Base-by-base conservation (phyloP, 2,329 filamentous ascomycete genomes). In the Gaeumannomyces sp. region DNA sequence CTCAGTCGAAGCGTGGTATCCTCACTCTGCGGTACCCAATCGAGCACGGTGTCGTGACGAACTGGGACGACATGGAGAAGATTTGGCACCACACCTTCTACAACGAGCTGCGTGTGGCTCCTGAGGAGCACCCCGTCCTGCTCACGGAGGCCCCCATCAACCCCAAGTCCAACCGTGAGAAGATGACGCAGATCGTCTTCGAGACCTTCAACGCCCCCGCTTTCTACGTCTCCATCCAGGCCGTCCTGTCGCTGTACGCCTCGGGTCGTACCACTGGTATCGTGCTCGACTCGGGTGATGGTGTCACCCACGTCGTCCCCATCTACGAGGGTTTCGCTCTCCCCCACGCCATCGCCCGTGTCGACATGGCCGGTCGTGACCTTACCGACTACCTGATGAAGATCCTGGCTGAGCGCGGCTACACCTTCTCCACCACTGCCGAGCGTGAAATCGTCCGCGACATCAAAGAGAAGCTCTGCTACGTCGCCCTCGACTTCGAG, bases 41-140 rank as follows among this genome's bases (percentile, higher is more conserved):
- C 80, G 95, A 99, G 89, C 95, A 99, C 89, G 95, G 95, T 95
- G 95, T 99, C 76, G 95, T 99, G 79, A 99, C 95, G 85, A 98
- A 98, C 92, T 99, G 95, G 95, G 95, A 99, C 81, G 95, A 98
- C 83, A 98, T 98, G 95, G 95, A 98, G 88, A 98, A 98, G 90
- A 98, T 99, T 76, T 99, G 95, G 95, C 95, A 99, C 83, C 95
- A 99, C 92, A 98, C 95, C 79, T 99, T 99, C 89, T 99, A 98
- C 92, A 99, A 99, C 85, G 95, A 99, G 88, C 88, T 99, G 78
- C 94, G 95, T 94, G 95, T 99, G 72, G 95, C 95, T 76, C 95
- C 95, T 75, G 95, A 99, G 88, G 95, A 99, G 90, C 95, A 99
- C 89, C 95, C 95, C 76, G 93, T 98, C 79, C 89, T 99, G 79